Base-by-base conservation (phyloP, 1,284 basidiomycete species). In the Rhodotorula sp. region DNA sequence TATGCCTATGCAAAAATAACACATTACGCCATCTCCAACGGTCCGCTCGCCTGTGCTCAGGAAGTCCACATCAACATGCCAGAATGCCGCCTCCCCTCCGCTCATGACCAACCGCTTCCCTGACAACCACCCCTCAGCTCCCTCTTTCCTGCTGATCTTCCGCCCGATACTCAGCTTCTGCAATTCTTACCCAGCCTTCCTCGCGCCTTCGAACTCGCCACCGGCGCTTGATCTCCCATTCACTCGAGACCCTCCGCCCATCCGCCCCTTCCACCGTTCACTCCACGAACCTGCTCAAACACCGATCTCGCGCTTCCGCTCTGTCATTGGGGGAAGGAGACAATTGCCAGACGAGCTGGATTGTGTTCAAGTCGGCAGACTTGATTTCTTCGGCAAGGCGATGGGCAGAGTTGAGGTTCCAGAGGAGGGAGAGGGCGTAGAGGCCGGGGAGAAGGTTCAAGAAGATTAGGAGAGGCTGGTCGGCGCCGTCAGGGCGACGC, bases 51-150 rank as follows among this genome's bases (percentile, higher is more conserved):
- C 39, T 15, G 39, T 44, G 39, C 39, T 44, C 39, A 10, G 39
- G 11, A 44, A 44, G 39, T 44, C 39, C 13, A 44, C 39, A 10
- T 44, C 39, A 15, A 15, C 39, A 17, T 15, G 39, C 39, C 39
- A 44, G 39, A 44, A 13, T 44, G 3, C 39, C 39, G 39, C 39
- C 39, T 44, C 39, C 11, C 39, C 39, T 44, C 13, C 78, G 75
- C 66, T 81, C 81, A 59, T 81, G 77, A 17, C 51, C 51, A 27
- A 48, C 51, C 32, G 20, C 48, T 48, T 27, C 27, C 17, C 48
- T 34, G 30, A 24, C 10, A 20, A 29, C 29, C 20, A 13, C 52
- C 52, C 52, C 29, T 53, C 52, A 6, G 20, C 30, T 30, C 8
- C 52, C 47, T 34, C 48, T 47, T 32, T 44, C 39, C 39, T 44